Percentiles rank a stretch among this genome's conserved stretches.
These are phyloP conservation scores for Gracilaria gracilis DNA, from an alignment of 23 red algal species.

Conservation along the genomic window DNA sequence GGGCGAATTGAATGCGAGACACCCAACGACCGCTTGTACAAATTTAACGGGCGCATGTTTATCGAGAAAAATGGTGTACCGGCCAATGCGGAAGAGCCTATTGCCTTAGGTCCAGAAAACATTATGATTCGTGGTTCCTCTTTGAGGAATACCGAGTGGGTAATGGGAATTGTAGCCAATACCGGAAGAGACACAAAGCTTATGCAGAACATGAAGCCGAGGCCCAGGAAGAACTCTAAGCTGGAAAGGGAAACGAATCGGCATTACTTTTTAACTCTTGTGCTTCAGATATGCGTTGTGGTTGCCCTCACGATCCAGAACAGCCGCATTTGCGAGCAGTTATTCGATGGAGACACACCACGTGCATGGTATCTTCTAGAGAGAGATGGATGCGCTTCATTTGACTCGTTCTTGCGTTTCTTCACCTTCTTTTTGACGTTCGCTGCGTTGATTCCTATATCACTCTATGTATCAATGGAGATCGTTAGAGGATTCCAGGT, in stretches of 20 bases:
- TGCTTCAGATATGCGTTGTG: constrained; percentile 73
- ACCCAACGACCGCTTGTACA: constrained; percentile 84
- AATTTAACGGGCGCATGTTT: constrained; percentile 75
- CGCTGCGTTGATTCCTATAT: constrained; percentile 84
- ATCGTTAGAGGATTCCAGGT: constrained; percentile 90
- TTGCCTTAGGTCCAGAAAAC: constrained; percentile 76
- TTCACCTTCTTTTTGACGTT: constrained; percentile 90
- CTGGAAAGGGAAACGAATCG: constrained; percentile 81
- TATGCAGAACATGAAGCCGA: constrained; percentile 87
- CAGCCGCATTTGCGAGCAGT: constrained; percentile 36
- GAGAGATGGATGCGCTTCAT: constrained; percentile 38
- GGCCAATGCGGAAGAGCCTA: constrained; percentile 28
- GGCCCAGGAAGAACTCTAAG: constrained; percentile 75
- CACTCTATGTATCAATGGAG: constrained; percentile 93
- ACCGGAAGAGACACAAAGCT: constrained; percentile 95
- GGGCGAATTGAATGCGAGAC: constrained; percentile 90
- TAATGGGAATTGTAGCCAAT: constrained; percentile 85
- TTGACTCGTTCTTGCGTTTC: constrained; percentile 63
- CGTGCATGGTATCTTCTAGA: constrained; percentile 83
- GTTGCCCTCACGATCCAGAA: constrained; percentile 75
- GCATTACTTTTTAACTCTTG: constrained; percentile 56
- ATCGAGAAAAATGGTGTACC: constrained; percentile 22
- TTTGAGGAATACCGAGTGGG: constrained; percentile 89
- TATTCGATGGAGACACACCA: constrained; percentile 34
- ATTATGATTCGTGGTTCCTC: constrained; percentile 80